Conservation (phyloP, 345 rosid species). For the Cardiospermum halicacabum region DNA sequence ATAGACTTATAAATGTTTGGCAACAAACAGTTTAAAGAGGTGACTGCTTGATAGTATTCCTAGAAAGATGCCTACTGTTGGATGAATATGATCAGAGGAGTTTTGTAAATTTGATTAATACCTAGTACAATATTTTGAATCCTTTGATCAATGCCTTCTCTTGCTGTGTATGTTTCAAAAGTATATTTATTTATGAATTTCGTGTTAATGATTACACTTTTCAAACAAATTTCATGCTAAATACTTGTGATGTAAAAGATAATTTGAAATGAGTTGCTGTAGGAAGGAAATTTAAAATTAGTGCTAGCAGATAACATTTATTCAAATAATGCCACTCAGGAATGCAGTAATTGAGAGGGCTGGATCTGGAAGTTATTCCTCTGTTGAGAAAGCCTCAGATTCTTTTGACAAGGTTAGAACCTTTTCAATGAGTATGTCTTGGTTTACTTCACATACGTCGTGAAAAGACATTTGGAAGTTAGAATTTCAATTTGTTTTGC, state of each 20-base stretch:
- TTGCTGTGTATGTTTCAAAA: background rate
- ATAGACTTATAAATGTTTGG: background rate
- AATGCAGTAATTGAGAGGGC: conserved; percentile 38
- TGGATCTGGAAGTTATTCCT: conserved; percentile 22
- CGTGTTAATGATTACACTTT: background rate
- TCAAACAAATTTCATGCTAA: background rate
- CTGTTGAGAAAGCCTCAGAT: conserved; percentile 40
- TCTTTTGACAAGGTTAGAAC: conserved; percentile 77
- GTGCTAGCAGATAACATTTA: conserved; percentile 8
- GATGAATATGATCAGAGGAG: background rate
- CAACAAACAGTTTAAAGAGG: background rate
- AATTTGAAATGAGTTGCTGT: too few relatives aligned
- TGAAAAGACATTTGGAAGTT: background rate
- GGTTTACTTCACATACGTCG: background rate
- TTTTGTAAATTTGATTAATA: background rate
- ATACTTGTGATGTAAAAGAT: background rate
- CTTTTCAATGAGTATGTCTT: conserved; percentile 7
- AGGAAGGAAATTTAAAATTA: conserved; percentile 2
- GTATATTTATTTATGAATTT: background rate
- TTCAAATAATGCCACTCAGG: conserved; percentile 42
- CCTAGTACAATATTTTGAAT: background rate
- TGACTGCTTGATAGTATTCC: background rate
- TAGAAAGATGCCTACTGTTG: background rate
- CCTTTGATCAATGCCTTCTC: background rate
- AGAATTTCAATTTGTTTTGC: background rate